Evolutionary conservation across 768 basidiomycete species (phyloP).

Genomic region (Gautieria morchelliformis): DNA sequence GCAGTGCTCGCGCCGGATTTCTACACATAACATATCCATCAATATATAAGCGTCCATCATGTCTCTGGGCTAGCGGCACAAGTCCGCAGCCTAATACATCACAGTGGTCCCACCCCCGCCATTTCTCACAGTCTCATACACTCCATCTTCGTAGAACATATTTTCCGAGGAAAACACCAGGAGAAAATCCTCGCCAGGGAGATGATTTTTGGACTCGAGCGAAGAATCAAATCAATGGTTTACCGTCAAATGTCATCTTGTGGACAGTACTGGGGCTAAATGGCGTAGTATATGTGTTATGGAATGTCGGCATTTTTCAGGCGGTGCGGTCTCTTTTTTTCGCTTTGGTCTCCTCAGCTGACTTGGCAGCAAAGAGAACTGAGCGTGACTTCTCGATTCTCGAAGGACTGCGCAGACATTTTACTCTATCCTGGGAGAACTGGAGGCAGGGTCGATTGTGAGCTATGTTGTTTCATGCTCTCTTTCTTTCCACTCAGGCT

Average conservation of each 20-base stretch:
- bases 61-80: background rate
- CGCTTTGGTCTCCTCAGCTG: background rate
- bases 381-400: slow-evolving; percentile 28
- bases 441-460: slow-evolving; percentile 56
- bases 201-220: background rate
- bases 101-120: background rate
- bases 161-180: background rate
- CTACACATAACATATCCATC: background rate
- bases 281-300: slow-evolving; percentile 48
- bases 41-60: background rate
- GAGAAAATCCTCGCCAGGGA: background rate
- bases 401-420: slow-evolving; percentile 51
- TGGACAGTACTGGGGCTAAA: slow-evolving; percentile 60
- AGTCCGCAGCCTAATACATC: background rate
- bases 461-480: slow-evolving; percentile 16
- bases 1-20: background rate
- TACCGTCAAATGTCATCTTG: slow-evolving; percentile 46
- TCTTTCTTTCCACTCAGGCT: background rate
- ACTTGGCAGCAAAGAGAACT: background rate
- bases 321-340: slow-evolving; percentile 14
- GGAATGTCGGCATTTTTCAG: slow-evolving; percentile 29
- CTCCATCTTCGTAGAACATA: slow-evolving; percentile 7
- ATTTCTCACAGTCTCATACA: background rate
- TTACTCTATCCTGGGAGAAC: slow-evolving; percentile 52
- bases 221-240: slow-evolving; percentile 30